Percentiles rank a stretch among this genome's conserved stretches.
These are phyloP conservation scores for Saturnispora bothae DNA, from an alignment of 805 yeast genomes.

Conservation along the genomic window DNA sequence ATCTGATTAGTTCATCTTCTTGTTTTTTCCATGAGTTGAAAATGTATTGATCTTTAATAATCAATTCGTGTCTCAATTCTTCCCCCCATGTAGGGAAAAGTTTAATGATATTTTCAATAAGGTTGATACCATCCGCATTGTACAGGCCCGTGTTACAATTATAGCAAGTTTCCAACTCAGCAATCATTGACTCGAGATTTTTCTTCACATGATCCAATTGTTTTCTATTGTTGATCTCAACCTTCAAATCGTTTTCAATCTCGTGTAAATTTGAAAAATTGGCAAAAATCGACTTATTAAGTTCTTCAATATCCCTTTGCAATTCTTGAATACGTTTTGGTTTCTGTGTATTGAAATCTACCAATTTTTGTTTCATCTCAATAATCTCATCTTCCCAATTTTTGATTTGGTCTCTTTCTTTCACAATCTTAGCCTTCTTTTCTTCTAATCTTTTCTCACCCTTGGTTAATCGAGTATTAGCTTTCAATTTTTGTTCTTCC, in stretches of 20 bases:
- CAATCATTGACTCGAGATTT: slow-evolving; percentile 18
- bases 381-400: slow-evolving; percentile 26
- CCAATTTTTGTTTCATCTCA: slow-evolving; percentile 16
- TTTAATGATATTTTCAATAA: slow-evolving; percentile 16
- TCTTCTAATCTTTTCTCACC: slow-evolving; percentile 23
- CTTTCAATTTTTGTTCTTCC: slow-evolving; percentile 31
- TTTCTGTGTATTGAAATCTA: slow-evolving; percentile 8
- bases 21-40: slow-evolving; percentile 20
- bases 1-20: slow-evolving; percentile 21
- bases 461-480: slow-evolving; percentile 27
- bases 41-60: slow-evolving; percentile 8
- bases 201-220: slow-evolving; percentile 18
- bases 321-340: slow-evolving; percentile 15
- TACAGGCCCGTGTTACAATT: slow-evolving; percentile 24
- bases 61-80: slow-evolving; percentile 15
- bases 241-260: slow-evolving; percentile 26
- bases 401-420: slow-evolving; percentile 26
- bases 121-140: slow-evolving; percentile 19
- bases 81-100: slow-evolving; percentile 25
- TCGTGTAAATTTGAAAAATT: slow-evolving; percentile 22
- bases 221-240: slow-evolving; percentile 20
- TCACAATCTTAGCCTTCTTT: slow-evolving; percentile 23
- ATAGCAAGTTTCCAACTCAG: slow-evolving; percentile 15
- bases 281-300: slow-evolving; percentile 21
- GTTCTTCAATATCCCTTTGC: slow-evolving; percentile 17